Evolutionary conservation across 768 basidiomycete genomes (phyloP).

Genomic region (Kockovaella imperatae): DNA sequence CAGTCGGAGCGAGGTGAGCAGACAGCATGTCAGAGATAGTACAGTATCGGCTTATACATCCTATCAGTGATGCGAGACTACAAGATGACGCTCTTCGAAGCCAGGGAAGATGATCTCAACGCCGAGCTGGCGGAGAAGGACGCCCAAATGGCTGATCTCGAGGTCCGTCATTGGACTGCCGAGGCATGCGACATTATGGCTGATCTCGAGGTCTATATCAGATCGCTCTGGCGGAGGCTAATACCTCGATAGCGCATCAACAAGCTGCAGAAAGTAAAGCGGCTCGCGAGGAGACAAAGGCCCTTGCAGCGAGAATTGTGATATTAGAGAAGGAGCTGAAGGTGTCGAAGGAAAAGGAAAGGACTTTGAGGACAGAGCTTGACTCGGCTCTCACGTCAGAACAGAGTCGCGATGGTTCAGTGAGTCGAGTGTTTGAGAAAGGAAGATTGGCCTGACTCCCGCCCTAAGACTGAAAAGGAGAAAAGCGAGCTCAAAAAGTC

Average conservation of each 20-base stretch:
- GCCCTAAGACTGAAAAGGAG: constrained; percentile 16
- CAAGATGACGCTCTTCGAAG: constrained; percentile 32
- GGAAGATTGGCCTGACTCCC: neutral
- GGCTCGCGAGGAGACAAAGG: constrained; percentile 8
- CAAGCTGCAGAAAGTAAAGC: constrained; percentile 4
- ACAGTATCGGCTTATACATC: neutral
- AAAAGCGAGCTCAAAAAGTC: constrained; percentile 18
- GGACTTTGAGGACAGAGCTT: constrained; percentile 19
- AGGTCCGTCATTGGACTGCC: constrained; percentile 15
- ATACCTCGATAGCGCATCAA: constrained; percentile 19
- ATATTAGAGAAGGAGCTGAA: constrained; percentile 18
- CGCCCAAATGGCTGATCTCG: constrained; percentile 13
- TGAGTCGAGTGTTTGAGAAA: constrained; percentile 4
- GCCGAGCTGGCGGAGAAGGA: constrained; percentile 27
- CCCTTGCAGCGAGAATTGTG: constrained; percentile 17
- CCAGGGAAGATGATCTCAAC: constrained; percentile 25
- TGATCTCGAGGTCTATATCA: neutral
- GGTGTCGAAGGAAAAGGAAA: constrained; percentile 21
- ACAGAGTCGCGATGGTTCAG: constrained; percentile 17
- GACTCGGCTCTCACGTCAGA: constrained; percentile 15
- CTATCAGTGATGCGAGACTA: constrained; percentile 36
- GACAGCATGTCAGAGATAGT: neutral
- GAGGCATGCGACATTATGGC: neutral
- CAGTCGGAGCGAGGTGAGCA: constrained; percentile 29
- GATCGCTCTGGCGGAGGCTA: constrained; percentile 14